Percentiles rank a stretch among this genome's conserved stretches.
Evolutionary conservation across 768 basidiomycete species (phyloP).

Genomic region (Suillus alpinus): DNA sequence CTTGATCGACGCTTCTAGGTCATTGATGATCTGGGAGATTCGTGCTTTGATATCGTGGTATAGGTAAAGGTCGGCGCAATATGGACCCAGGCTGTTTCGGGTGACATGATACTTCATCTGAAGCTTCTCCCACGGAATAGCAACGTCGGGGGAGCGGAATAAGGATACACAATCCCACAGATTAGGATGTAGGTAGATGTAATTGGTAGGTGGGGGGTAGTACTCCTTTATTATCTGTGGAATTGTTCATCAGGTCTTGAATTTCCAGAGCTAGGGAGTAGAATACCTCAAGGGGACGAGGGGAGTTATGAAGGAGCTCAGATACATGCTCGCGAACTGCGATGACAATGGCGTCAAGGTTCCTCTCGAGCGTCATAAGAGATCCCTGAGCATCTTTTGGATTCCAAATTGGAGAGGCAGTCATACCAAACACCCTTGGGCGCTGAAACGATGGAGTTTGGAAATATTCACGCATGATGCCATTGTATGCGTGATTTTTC

Average conservation of each 20-base stretch:
- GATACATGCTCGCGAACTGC: conserved; percentile 68
- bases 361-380: conserved; percentile 61
- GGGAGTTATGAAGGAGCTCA: conserved; percentile 61
- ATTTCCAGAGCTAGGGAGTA: not conserved
- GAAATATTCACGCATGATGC: conserved; percentile 58
- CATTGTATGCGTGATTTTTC: conserved; percentile 57
- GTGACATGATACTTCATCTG: conserved; percentile 61
- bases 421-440: conserved; percentile 93
- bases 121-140: conserved; percentile 59
- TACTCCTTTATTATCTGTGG: conserved; percentile 57
- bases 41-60: conserved; percentile 57
- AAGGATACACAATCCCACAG: conserved; percentile 53
- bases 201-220: conserved; percentile 46
- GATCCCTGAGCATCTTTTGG: conserved; percentile 64
- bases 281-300: conserved; percentile 64
- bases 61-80: conserved; percentile 71
- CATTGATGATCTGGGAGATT: conserved; percentile 39
- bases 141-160: conserved; percentile 33
- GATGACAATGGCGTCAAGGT: conserved; percentile 71
- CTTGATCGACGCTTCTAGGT: conserved; percentile 17
- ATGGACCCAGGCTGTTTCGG: conserved; percentile 63
- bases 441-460: conserved; percentile 39
- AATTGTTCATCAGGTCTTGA: conserved; percentile 1
- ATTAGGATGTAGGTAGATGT: conserved; percentile 54
- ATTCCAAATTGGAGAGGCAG: conserved; percentile 87